Evolutionary conservation across 148 eudicot genomes (phyloP), one percentile per base, ranked within the genome.

Genomic region (Rhododendron williamsianum): DNA sequence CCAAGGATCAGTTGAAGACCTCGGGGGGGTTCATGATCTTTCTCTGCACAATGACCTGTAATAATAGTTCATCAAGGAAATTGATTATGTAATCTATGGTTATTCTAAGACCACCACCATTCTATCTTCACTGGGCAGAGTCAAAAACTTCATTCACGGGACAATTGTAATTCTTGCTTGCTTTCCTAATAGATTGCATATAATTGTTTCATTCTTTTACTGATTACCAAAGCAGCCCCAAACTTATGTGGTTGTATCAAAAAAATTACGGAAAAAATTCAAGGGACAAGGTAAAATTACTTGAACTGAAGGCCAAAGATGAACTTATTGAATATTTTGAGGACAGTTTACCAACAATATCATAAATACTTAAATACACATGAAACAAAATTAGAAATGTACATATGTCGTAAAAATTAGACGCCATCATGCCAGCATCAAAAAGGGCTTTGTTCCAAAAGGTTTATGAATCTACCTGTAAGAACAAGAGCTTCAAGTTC

Each of bases 401-500:
- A 46, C 49, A 46, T 6, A 41, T 0, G 49, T 51, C 16, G 2
- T 51, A 51, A 51, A 46, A 46, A 46, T 7, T 46, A 46, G 49
- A 46, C 49, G 2, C 11, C 49, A 46, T 46, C 49, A 46, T 9
- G 49, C 36, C 45, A 36, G 38, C 41, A 43, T 25, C 15, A n/a
- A 82, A 45, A 82, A 51, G 54, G 18, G n/a, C 33, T 65, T 30
- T 7, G 30, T 35, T 58, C 72, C 49, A 36, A 27, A 77, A 85
- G 74, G 9, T 77, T 58, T 38, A 33, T 27, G 71, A 82, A 1
- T 76, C 56, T 91, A 96, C 99, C 99, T 45, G 99, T 96, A 82
- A 96, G 98, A 90, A 92, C 98, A 83, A 96, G 95, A 58, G 99
- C 96, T 92, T 96, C 99, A 84, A 96, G 97, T 93, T 96, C 98